Evolutionary conservation across 768 basidiomycete genomes (phyloP).

Genomic region (Pleurotus tuber-regium): DNA sequence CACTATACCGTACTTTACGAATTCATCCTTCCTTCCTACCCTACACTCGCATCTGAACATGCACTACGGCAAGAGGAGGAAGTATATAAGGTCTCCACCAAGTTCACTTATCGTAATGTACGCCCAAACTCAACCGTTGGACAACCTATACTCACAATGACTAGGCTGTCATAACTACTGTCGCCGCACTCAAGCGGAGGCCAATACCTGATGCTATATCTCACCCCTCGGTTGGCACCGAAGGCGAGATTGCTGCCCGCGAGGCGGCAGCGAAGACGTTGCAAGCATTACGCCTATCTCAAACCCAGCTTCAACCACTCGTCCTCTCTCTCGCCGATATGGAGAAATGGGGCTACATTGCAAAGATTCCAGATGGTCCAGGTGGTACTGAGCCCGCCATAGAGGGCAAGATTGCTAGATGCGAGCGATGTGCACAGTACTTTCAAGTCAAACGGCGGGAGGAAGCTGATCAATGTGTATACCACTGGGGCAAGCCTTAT

Average conservation of each 20-base stretch:
- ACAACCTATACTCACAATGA: conserved; percentile 7
- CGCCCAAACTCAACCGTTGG: conserved; percentile 17
- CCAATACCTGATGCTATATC: conserved; percentile 51
- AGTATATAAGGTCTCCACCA: conserved; percentile 70
- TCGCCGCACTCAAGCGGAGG: conserved; percentile 47
- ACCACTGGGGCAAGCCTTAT: conserved; percentile 80
- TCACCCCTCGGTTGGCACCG: conserved; percentile 79
- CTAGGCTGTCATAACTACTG: conserved; percentile 52
- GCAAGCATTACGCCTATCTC: conserved; percentile 51
- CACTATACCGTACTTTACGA: conserved; percentile 73
- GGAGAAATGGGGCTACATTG: conserved; percentile 66
- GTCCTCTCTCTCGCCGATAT: conserved; percentile 59
- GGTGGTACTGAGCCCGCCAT: conserved; percentile 66
- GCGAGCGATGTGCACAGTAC: conserved; percentile 74
- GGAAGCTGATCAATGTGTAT: conserved; percentile 61
- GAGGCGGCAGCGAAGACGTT: conserved; percentile 53
- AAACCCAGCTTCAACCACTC: conserved; percentile 51
- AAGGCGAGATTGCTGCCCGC: conserved; percentile 57
- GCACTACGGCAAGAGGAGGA: conserved; percentile 81
- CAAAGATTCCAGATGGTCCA: conserved; percentile 59
- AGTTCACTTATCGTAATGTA: conserved; percentile 83
- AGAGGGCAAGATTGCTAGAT: conserved; percentile 61
- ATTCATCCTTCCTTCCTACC: conserved; percentile 47
- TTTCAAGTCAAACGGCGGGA: conserved; percentile 66
- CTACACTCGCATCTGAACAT: conserved; percentile 71